A percentile compares a stretch with the other conserved stretches of the same genome.
These are phyloP conservation scores for Collybiopsis luxurians DNA, from an alignment of 768 basidiomycete species.

Conservation along the genomic window DNA sequence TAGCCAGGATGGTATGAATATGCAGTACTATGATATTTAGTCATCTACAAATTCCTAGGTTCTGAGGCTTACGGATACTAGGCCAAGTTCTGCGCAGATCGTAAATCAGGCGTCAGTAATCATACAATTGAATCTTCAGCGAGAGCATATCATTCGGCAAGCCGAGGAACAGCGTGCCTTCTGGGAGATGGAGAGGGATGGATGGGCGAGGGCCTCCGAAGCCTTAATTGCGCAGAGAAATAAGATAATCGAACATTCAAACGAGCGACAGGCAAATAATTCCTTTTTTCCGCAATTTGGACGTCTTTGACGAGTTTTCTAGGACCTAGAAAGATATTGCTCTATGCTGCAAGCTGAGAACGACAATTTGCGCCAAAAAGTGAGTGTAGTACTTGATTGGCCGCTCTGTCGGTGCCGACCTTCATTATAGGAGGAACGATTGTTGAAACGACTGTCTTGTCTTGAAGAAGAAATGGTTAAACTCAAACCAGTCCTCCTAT, in stretches of 20 bases:
- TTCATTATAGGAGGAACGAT: background rate
- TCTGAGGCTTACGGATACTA: constrained; percentile 5
- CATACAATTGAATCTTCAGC: constrained; percentile 50
- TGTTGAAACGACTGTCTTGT: constrained; percentile 36
- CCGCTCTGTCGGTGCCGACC: background rate
- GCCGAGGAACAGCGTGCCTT: constrained; percentile 56
- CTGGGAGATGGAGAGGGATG: constrained; percentile 61
- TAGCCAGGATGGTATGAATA: constrained; percentile 5
- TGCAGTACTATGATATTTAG: background rate
- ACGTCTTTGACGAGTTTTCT: constrained; percentile 8
- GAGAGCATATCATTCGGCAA: constrained; percentile 52
- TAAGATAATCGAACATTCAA: constrained; percentile 30
- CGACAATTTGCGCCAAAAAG: constrained; percentile 57
- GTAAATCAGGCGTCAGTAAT: constrained; percentile 63
- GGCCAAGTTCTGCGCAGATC: constrained; percentile 31
- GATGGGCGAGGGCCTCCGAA: constrained; percentile 67
- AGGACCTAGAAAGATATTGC: constrained; percentile 59
- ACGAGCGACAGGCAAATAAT: constrained; percentile 41
- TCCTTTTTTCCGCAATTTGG: constrained; percentile 4
- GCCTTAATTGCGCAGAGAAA: constrained; percentile 54
- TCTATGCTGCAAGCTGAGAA: constrained; percentile 59
- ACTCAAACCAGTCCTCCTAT: constrained; percentile 65
- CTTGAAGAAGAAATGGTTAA: constrained; percentile 65
- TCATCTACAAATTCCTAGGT: background rate
- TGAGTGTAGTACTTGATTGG: constrained; percentile 18